phyloP scores from a whole-genome alignment of 1,284 basidiomycete species.

The Leccinum subfulvum region DNA sequence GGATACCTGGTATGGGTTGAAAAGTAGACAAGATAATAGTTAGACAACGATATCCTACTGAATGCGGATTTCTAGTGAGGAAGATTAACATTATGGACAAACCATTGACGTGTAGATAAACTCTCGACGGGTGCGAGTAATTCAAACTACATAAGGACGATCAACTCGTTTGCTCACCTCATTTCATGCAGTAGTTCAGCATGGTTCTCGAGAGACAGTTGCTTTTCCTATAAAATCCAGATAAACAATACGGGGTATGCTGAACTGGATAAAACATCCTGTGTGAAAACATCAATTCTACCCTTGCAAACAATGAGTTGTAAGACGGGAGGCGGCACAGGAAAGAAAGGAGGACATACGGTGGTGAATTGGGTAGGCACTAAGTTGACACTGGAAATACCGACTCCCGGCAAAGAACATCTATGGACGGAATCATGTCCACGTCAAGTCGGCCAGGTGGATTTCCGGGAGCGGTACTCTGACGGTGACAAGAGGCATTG shows the following conservation, averaged over 20 bases:
- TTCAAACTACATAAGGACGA: neutral
- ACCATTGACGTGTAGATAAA: neutral
- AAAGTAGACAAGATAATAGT: neutral
- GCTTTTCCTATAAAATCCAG: neutral
- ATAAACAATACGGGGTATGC: neutral
- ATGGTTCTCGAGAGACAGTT: neutral
- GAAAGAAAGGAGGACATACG: neutral
- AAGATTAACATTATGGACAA: neutral
- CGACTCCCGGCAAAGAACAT: neutral
- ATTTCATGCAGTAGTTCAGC: neutral
- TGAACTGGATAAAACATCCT: neutral
- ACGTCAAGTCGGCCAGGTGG: neutral
- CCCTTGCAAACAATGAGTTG: neutral
- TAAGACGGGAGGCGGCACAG: neutral
- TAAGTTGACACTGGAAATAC: neutral
- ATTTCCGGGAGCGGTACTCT: no score
- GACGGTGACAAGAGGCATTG: neutral
- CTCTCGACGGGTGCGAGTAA: neutral
- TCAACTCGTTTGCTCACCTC: neutral
- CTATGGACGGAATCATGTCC: neutral
- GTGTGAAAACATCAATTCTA: neutral
- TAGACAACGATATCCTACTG: neutral
- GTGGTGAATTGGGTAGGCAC: neutral
- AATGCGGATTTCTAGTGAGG: neutral
- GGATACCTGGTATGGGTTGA: neutral